These are phyloP conservation scores for Camelina neglecta DNA, from an alignment of 345 rosid species.

Conservation along the genomic window DNA sequence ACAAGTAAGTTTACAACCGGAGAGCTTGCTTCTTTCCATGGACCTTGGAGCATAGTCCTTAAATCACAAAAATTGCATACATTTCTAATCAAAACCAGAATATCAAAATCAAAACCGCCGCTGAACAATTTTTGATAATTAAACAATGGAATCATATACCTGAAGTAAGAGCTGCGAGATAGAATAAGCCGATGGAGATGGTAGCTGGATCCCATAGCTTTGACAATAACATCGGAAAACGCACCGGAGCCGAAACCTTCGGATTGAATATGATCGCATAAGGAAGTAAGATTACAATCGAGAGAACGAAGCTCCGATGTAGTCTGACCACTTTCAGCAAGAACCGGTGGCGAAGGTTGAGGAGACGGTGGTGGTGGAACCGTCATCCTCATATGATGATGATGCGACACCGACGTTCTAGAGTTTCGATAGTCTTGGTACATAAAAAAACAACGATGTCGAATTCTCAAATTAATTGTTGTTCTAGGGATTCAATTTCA, in stretches of 20 bases:
- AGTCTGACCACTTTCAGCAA: constrained; percentile 70
- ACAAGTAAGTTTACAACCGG: constrained; percentile 73
- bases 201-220: constrained; percentile 83
- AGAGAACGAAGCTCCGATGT: constrained; percentile 71
- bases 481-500: constrained; percentile 15
- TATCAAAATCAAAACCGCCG: constrained; percentile 22
- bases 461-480: constrained; percentile 14
- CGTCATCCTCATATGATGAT: constrained; percentile 45
- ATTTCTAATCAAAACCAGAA: constrained; percentile 8
- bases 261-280: constrained; percentile 88
- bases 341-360: constrained; percentile 54
- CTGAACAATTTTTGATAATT: background rate
- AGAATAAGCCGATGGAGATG: constrained; percentile 92
- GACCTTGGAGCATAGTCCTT: constrained; percentile 95
- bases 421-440: constrained; percentile 36
- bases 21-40: constrained; percentile 94
- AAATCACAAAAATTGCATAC: constrained; percentile 8
- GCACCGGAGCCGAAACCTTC: constrained; percentile 87
- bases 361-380: constrained; percentile 53
- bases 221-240: constrained; percentile 88
- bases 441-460: constrained; percentile 10
- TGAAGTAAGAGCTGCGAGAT: constrained; percentile 94
- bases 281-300: constrained; percentile 85
- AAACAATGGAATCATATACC: constrained; percentile 48
- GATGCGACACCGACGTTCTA: constrained; percentile 45